Conservation (phyloP, 257 asterid species). For the Primulina eburnea region DNA sequence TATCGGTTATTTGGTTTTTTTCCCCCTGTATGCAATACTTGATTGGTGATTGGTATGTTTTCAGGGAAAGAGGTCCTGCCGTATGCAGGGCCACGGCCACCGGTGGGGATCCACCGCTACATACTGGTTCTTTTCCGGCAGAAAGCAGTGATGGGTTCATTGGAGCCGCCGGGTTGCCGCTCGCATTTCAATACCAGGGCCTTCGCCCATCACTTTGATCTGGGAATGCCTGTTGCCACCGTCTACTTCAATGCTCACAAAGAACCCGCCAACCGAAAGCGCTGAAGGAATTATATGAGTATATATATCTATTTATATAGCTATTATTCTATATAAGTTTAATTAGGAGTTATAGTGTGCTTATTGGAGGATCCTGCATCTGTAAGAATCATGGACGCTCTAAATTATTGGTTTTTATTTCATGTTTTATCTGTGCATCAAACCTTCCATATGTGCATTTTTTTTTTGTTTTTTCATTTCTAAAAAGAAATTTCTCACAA, state of each 20-base stretch:
- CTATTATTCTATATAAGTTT: too few relatives aligned
- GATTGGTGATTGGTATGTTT: not conserved
- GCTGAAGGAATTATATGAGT: conserved; percentile 16
- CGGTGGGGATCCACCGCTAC: conserved; percentile 58
- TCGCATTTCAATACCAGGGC: conserved; percentile 49
- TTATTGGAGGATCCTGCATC: not conserved
- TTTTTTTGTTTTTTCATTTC: too few relatives aligned
- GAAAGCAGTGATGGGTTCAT: conserved; percentile 14
- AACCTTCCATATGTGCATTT: too few relatives aligned
- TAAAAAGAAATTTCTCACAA: too few relatives aligned
- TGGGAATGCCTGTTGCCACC: conserved; percentile 51
- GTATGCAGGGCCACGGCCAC: conserved; percentile 46
- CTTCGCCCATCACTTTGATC: conserved; percentile 37
- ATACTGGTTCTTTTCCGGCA: conserved; percentile 49
- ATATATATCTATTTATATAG: not conserved
- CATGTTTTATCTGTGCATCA: too few relatives aligned
- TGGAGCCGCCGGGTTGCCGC: conserved; percentile 30
- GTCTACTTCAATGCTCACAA: conserved; percentile 62
- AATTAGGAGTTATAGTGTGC: not conserved
- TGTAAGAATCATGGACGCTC: too few relatives aligned
- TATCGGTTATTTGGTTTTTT: too few relatives aligned
- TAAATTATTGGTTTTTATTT: not conserved
- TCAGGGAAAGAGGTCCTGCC: conserved; percentile 48
- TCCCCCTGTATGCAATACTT: too few relatives aligned
- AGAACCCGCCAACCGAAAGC: conserved; percentile 47